Percentiles rank a stretch among this genome's conserved stretches.
phyloP scores from a whole-genome alignment of 2,329 filamentous ascomycete species.

The Clonostachys chloroleuca region DNA sequence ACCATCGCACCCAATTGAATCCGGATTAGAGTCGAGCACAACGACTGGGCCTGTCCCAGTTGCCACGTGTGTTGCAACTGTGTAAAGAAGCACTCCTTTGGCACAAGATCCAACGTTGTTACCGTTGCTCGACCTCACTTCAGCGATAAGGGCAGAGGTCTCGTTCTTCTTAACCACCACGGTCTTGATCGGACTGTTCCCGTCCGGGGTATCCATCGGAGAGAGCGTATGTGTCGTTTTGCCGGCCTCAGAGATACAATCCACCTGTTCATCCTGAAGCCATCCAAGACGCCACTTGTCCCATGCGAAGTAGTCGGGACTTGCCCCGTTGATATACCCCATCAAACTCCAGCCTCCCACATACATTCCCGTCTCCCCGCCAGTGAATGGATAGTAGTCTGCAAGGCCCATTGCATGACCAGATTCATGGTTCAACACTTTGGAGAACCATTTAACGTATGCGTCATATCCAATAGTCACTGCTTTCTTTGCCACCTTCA shows the following conservation, averaged over 20 bases:
- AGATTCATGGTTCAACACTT: conserved; percentile 29
- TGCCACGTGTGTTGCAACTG: conserved; percentile 15
- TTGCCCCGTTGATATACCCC: conserved; percentile 24
- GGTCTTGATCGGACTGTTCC: neutral
- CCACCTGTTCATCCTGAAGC: conserved; percentile 22
- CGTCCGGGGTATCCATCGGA: neutral
- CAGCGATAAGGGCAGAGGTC: conserved; percentile 18
- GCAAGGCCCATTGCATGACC: conserved; percentile 30
- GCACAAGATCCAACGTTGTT: conserved; percentile 19
- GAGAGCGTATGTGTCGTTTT: conserved; percentile 15
- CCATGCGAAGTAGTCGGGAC: conserved; percentile 29
- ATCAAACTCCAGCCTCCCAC: conserved; percentile 30
- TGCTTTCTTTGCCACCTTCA: conserved; percentile 17
- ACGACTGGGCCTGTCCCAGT: conserved; percentile 21
- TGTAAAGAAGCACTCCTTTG: conserved; percentile 26
- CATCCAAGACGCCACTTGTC: conserved; percentile 33
- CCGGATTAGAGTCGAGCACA: conserved; percentile 22
- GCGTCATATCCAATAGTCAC: conserved; percentile 24
- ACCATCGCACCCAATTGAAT: conserved; percentile 16
- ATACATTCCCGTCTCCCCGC: conserved; percentile 16
- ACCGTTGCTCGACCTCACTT: conserved; percentile 17
- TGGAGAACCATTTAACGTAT: conserved; percentile 21
- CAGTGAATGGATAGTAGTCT: conserved; percentile 24
- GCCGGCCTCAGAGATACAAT: conserved; percentile 16
- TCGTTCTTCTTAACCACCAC: neutral